Percentiles rank a stretch among this genome's conserved stretches.
Conservation (phyloP, 1,284 basidiomycete genomes). For the Fomes fomentarius region DNA sequence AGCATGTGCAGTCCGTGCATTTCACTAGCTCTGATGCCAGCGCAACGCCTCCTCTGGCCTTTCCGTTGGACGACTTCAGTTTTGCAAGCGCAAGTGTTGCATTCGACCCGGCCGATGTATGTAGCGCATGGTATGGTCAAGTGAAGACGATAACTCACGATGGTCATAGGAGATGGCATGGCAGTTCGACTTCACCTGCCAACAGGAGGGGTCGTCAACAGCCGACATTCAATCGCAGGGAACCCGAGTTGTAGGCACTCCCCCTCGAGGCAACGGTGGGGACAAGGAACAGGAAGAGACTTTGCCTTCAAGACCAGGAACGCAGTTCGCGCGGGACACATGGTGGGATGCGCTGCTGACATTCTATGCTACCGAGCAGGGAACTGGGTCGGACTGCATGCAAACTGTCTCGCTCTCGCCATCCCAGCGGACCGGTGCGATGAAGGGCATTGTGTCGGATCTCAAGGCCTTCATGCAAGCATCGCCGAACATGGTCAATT, state of each 20-base stretch:
- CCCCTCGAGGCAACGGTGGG: not conserved
- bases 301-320: conserved; percentile 47
- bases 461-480: conserved; percentile 62
- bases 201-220: not conserved
- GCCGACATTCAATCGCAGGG: not conserved
- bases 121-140: not conserved
- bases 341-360: conserved; percentile 79
- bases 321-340: conserved; percentile 65
- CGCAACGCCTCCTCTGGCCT: too few relatives aligned
- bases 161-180: conserved; percentile 6
- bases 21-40: too few relatives aligned
- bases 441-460: conserved; percentile 53
- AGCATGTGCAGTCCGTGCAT: too few relatives aligned
- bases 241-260: not conserved
- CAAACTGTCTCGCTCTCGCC: conserved; percentile 38
- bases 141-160: not conserved
- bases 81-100: not conserved
- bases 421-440: conserved; percentile 48
- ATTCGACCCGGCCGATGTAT: conserved; percentile 6
- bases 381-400: conserved; percentile 19
- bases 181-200: conserved; percentile 13
- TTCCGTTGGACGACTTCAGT: not conserved
- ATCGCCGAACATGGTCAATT: conserved; percentile 71
- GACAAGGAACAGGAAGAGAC: conserved; percentile 7
- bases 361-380: conserved; percentile 49